A percentile compares a stretch with the other conserved stretches of the same genome.
phyloP scores from a whole-genome alignment of 371 early-diverging fungal species.

The Funneliformis caledonium region DNA sequence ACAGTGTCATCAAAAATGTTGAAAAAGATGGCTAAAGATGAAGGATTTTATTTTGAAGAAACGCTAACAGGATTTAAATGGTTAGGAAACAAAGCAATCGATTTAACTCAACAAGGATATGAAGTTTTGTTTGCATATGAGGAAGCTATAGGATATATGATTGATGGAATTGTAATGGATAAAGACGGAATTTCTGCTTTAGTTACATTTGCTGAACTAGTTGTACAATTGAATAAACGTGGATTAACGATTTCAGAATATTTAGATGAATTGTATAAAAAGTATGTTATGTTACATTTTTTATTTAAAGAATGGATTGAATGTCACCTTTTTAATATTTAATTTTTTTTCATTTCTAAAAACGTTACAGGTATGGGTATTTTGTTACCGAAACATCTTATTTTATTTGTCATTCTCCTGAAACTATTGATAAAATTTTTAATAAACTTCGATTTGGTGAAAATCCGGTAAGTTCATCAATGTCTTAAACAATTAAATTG shows the following conservation, averaged over 20 bases:
- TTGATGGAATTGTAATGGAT: slow-evolving; percentile 77
- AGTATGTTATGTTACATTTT: slow-evolving; percentile 41
- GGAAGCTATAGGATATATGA: slow-evolving; percentile 93
- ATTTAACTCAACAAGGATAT: slow-evolving; percentile 63
- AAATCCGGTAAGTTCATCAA: slow-evolving; percentile 41
- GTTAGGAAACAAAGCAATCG: slow-evolving; percentile 85
- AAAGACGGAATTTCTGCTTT: slow-evolving; percentile 89
- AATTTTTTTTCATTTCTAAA: background rate
- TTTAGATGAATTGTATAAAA: slow-evolving; percentile 74
- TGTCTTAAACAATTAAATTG: too few species aligned
- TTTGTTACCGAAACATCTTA: slow-evolving; percentile 88
- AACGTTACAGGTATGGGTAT: slow-evolving; percentile 68
- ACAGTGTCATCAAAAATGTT: slow-evolving; percentile 91
- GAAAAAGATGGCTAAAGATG: slow-evolving; percentile 70
- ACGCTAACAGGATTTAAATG: slow-evolving; percentile 97
- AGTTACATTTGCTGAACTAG: slow-evolving; percentile 83
- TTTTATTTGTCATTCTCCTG: slow-evolving; percentile 84
- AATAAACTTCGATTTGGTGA: slow-evolving; percentile 82
- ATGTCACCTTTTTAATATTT: background rate
- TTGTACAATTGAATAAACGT: slow-evolving; percentile 67
- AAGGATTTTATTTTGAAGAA: slow-evolving; percentile 86
- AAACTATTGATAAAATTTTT: slow-evolving; percentile 72
- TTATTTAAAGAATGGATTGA: background rate
- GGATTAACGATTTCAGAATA: slow-evolving; percentile 66
- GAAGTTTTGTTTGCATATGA: slow-evolving; percentile 86